Evolutionary conservation across 1,284 basidiomycete species (phyloP).

Genomic region (Nidula niveotomentosa): DNA sequence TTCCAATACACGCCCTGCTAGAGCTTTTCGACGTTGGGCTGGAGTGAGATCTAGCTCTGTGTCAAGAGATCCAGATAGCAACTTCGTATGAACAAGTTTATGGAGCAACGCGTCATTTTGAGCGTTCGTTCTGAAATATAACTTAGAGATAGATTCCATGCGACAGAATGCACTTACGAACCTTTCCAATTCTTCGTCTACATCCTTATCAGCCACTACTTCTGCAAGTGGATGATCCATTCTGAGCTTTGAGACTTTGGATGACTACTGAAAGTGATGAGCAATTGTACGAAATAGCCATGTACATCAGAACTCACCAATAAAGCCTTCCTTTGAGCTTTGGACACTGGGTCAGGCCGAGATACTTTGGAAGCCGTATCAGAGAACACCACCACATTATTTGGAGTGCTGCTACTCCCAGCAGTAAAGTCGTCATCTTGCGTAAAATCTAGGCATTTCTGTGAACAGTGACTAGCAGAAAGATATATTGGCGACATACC

Average conservation of each 20-base stretch:
- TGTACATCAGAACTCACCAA: slow-evolving; percentile 50
- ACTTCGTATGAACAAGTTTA: slow-evolving; percentile 72
- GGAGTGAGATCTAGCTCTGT: slow-evolving; percentile 58
- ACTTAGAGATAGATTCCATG: slow-evolving; percentile 2
- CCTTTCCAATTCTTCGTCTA: slow-evolving; percentile 46
- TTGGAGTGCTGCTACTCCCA: slow-evolving; percentile 21
- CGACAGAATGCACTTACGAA: slow-evolving; percentile 19
- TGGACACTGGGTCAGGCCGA: slow-evolving; percentile 25
- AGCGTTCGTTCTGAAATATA: slow-evolving; percentile 52
- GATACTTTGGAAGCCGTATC: slow-evolving; percentile 29
- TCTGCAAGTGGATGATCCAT: slow-evolving; percentile 23
- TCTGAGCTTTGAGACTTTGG: slow-evolving; percentile 65
- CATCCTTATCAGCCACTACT: slow-evolving; percentile 20
- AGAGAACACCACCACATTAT: slow-evolving; percentile 58
- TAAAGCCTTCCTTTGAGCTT: slow-evolving; percentile 59
- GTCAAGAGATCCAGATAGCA: slow-evolving; percentile 70
- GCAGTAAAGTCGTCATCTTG: slow-evolving; percentile 40
- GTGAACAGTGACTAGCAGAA: not conserved
- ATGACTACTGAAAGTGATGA: slow-evolving; percentile 51
- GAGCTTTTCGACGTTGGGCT: slow-evolving; percentile 66
- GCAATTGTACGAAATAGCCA: slow-evolving; percentile 1
- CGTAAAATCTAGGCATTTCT: slow-evolving; percentile 27
- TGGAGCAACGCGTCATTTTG: slow-evolving; percentile 78
- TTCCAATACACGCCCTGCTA: slow-evolving; percentile 74
- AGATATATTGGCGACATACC: not conserved